phyloP scores from a whole-genome alignment of 2,329 filamentous ascomycete genomes.

The Fusarium liriodendri region DNA sequence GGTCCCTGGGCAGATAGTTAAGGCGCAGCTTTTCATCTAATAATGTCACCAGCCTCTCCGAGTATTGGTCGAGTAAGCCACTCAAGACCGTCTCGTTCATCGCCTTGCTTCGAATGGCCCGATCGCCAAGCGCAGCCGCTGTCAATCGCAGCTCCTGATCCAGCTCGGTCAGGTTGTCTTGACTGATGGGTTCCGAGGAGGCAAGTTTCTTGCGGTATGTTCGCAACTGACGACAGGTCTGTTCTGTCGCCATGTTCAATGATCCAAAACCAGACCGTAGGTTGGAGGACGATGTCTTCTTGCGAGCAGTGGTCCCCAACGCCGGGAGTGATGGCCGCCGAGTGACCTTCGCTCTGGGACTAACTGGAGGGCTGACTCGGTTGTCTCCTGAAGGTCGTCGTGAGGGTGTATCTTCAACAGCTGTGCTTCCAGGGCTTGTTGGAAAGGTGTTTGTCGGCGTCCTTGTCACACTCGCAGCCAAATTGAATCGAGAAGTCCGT shows the following conservation, averaged over 20 bases:
- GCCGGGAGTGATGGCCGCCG: conserved; percentile 67
- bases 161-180: conserved; percentile 69
- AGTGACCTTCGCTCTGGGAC: conserved; percentile 59
- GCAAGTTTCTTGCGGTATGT: conserved; percentile 72
- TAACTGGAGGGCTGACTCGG: conserved; percentile 61
- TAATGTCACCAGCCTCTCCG: conserved; percentile 75
- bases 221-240: conserved; percentile 70
- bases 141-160: conserved; percentile 74
- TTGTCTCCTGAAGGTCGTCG: conserved; percentile 59
- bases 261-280: conserved; percentile 63
- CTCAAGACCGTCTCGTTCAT: conserved; percentile 70
- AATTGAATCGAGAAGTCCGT: conserved; percentile 64
- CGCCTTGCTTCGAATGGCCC: conserved; percentile 63
- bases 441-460: conserved; percentile 55
- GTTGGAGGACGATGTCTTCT: conserved; percentile 60
- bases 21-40: conserved; percentile 77
- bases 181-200: conserved; percentile 65
- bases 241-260: conserved; percentile 72
- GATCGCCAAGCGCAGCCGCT: conserved; percentile 68
- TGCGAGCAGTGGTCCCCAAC: conserved; percentile 58
- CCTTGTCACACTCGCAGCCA: conserved; percentile 50
- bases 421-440: conserved; percentile 53
- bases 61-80: conserved; percentile 79
- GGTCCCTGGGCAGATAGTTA: conserved; percentile 50
- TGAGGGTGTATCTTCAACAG: conserved; percentile 59